Conservation (phyloP, 176 grass and related monocot species). For the Cenchrus americanus region DNA sequence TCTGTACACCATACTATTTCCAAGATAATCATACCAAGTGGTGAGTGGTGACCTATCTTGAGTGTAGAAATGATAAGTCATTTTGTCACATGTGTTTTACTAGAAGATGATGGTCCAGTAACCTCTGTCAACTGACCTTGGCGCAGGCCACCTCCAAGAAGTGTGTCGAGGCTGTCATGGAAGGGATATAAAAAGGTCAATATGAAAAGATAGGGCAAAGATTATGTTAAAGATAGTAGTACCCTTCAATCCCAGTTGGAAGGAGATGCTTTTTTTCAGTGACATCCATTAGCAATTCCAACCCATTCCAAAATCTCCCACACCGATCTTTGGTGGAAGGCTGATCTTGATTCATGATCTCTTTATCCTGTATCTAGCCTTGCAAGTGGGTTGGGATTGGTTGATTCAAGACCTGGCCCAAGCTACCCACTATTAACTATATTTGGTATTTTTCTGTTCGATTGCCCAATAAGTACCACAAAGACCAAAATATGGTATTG, state of each 20-base stretch:
- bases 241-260: constrained; percentile 52
- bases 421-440: no score
- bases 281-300: constrained; percentile 40
- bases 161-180: constrained; percentile 66
- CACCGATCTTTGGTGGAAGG: not conserved
- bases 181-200: not conserved
- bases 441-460: no score
- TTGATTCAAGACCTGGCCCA: no score
- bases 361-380: not conserved
- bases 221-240: constrained; percentile 23
- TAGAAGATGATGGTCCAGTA: constrained; percentile 76
- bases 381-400: no score
- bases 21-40: no score
- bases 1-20: no score
- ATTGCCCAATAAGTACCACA: no score
- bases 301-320: constrained; percentile 1
- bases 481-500: no score
- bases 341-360: constrained; percentile 20
- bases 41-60: not conserved
- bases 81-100: constrained; percentile 74
- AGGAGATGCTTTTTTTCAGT: constrained; percentile 40
- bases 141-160: constrained; percentile 83
- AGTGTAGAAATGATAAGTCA: not conserved
- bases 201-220: no score
- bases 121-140: constrained; percentile 79